Evolutionary conservation across 1,139 yeast species (phyloP).

Genomic region (Zygosaccharomyces pseudobailii): DNA sequence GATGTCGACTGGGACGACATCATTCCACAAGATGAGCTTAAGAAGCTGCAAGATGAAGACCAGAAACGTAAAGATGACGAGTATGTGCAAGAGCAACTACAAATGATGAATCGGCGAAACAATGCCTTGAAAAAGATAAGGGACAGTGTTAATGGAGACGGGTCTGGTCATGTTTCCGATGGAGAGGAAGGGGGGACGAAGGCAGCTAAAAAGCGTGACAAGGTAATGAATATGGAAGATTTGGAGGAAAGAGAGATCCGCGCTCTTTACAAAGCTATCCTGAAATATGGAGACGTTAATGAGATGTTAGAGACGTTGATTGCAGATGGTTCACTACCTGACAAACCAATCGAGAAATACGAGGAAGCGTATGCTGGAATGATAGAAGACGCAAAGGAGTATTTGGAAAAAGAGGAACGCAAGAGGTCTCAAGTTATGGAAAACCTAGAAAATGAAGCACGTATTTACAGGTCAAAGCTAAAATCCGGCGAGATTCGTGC

Average conservation of each 20-base stretch:
- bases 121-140: slow-evolving; percentile 62
- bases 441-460: slow-evolving; percentile 58
- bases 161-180: slow-evolving; percentile 37
- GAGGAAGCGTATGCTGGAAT: slow-evolving; percentile 73
- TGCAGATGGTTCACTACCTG: slow-evolving; percentile 82
- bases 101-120: slow-evolving; percentile 76
- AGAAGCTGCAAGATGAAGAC: slow-evolving; percentile 86
- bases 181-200: slow-evolving; percentile 41
- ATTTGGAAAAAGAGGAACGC: slow-evolving; percentile 62
- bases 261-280: slow-evolving; percentile 75
- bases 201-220: slow-evolving; percentile 33
- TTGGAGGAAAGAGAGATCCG: slow-evolving; percentile 85
- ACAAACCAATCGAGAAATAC: slow-evolving; percentile 75
- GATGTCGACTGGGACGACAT: slow-evolving; percentile 99
- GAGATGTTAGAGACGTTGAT: slow-evolving; percentile 84
- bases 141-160: slow-evolving; percentile 35
- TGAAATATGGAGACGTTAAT: slow-evolving; percentile 75
- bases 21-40: slow-evolving; percentile 90
- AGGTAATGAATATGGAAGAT: slow-evolving; percentile 46
- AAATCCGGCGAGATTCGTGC: slow-evolving; percentile 40
- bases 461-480: slow-evolving; percentile 47
- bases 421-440: slow-evolving; percentile 53
- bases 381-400: slow-evolving; percentile 53
- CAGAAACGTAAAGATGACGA: slow-evolving; percentile 80
- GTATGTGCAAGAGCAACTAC: slow-evolving; percentile 83